Percentiles rank a stretch among this genome's conserved stretches.
phyloP scores from a whole-genome alignment of 2,329 filamentous ascomycete genomes.

The Aphanoascus verrucosus region DNA sequence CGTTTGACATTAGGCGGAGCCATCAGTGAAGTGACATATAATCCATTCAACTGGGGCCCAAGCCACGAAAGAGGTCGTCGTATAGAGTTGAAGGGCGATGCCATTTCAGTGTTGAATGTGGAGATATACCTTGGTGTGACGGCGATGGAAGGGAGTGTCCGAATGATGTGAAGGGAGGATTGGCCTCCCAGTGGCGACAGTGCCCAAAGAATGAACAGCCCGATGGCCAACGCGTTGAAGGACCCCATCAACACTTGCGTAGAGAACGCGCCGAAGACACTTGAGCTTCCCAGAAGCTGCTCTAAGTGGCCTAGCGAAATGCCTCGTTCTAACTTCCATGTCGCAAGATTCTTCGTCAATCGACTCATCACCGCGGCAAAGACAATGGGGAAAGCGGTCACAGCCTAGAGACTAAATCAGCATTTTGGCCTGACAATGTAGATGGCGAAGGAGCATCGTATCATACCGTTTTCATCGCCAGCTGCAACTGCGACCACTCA shows the following conservation, averaged over 20 bases:
- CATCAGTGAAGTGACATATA: slow-evolving; percentile 13
- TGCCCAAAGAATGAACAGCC: slow-evolving; percentile 8
- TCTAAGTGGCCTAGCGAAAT: slow-evolving; percentile 9
- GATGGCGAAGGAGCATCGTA: not conserved
- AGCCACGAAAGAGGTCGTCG: not conserved
- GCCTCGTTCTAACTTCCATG: slow-evolving; percentile 7
- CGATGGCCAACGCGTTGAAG: slow-evolving; percentile 10
- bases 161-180: slow-evolving; percentile 9
- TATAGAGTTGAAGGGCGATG: slow-evolving; percentile 1
- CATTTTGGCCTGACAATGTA: not conserved
- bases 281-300: slow-evolving; percentile 7
- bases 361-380: slow-evolving; percentile 12
- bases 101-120: not conserved
- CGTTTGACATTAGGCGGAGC: slow-evolving; percentile 4
- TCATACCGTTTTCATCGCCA: not conserved
- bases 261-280: slow-evolving; percentile 3
- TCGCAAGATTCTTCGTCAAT: slow-evolving; percentile 2
- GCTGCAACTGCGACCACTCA: not conserved
- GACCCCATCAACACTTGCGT: slow-evolving; percentile 9
- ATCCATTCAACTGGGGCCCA: not conserved
- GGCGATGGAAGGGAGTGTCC: not conserved
- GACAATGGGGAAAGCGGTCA: slow-evolving; percentile 9
- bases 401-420: not conserved
- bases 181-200: slow-evolving; percentile 5
- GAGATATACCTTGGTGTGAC: not conserved